Conservation (phyloP, 768 basidiomycete species). For the Russula griseocarnosa region DNA sequence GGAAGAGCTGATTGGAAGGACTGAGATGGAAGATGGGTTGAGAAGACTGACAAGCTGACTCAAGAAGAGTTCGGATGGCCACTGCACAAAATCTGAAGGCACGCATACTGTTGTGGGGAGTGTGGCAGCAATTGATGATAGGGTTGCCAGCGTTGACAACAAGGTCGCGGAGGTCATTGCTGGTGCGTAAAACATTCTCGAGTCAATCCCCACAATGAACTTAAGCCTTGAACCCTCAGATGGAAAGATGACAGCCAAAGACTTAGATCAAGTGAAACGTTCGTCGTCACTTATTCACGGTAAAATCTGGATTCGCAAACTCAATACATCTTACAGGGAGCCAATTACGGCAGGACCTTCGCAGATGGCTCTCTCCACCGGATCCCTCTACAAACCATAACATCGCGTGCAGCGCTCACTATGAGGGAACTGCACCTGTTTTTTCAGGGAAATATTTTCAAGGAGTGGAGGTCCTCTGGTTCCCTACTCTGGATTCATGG, state of each 20-base stretch:
- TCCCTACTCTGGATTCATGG: slow-evolving; percentile 1
- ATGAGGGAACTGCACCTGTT: not conserved
- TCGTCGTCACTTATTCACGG: not conserved
- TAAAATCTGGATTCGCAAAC: too few species aligned
- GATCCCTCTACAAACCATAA: slow-evolving; percentile 3
- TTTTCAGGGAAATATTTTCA: not conserved
- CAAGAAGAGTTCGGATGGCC: not conserved
- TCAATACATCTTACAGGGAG: not conserved
- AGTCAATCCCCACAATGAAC: not conserved
- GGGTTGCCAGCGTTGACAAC: not conserved
- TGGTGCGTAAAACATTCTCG: not conserved
- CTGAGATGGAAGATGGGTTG: not conserved
- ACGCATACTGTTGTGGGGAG: not conserved
- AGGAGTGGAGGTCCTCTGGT: not conserved
- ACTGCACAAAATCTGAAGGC: not conserved
- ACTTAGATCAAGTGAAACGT: not conserved
- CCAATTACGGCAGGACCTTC: not conserved
- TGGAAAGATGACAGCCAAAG: not conserved
- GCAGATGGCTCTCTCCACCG: not conserved
- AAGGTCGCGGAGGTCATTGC: not conserved
- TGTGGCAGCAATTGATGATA: not conserved
- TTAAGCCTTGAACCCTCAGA: not conserved
- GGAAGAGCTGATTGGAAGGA: not conserved
- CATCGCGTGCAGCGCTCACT: not conserved
- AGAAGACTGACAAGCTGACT: not conserved